Percentiles rank a stretch among this genome's conserved stretches.
Conservation (phyloP, 2,329 filamentous ascomycete species). For the Fusarium nodosum region DNA sequence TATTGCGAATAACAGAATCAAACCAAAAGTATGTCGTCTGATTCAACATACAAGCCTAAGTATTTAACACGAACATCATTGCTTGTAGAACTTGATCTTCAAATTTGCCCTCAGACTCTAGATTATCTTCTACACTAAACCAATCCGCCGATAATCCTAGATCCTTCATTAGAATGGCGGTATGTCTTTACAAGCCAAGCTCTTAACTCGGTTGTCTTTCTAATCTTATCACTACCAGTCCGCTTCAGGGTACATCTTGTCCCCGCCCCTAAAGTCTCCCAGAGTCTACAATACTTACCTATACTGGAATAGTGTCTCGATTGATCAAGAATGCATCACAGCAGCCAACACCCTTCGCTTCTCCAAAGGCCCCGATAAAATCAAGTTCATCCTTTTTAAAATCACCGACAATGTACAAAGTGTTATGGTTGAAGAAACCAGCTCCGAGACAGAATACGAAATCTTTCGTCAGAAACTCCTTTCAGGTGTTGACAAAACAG, state of each 20-base stretch:
- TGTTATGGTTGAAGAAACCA: slow-evolving; percentile 33
- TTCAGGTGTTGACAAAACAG: slow-evolving; percentile 14
- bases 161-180: slow-evolving; percentile 7
- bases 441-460: slow-evolving; percentile 25
- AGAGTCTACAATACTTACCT: neutral
- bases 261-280: neutral
- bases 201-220: rapidly evolving
- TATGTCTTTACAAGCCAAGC: neutral
- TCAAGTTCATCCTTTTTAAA: slow-evolving; percentile 38
- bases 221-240: neutral
- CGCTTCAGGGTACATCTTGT: slow-evolving; percentile 14
- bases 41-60: neutral
- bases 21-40: rapidly evolving
- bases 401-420: slow-evolving; percentile 31
- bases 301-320: slow-evolving; percentile 17
- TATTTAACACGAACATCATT: neutral
- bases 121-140: neutral
- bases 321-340: slow-evolving; percentile 32
- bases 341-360: slow-evolving; percentile 26
- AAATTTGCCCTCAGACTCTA: neutral
- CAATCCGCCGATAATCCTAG: neutral
- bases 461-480: slow-evolving; percentile 36
- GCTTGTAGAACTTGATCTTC: too few relatives aligned
- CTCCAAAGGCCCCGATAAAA: slow-evolving; percentile 20
- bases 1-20: rapidly evolving